These are phyloP conservation scores for Gomphus bonarii DNA, from an alignment of 1,284 basidiomycete species.

Conservation along the genomic window DNA sequence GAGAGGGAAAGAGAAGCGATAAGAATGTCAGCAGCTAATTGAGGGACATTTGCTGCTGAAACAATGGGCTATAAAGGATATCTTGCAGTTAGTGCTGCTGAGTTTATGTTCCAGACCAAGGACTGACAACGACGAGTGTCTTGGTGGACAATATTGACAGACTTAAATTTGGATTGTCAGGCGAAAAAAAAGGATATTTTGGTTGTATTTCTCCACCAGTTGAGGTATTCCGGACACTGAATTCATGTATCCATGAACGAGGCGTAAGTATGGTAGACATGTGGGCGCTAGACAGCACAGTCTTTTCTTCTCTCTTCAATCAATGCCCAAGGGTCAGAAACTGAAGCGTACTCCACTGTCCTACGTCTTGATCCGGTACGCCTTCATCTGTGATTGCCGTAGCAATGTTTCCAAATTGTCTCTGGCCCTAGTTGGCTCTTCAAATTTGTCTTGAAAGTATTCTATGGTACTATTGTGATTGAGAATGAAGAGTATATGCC, in stretches of 20 bases:
- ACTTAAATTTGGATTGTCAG: not conserved
- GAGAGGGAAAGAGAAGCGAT: conserved; percentile 52
- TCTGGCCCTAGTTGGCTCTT: conserved; percentile 40
- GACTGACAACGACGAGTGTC: conserved; percentile 4
- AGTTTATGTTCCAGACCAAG: not conserved
- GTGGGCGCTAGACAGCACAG: not conserved
- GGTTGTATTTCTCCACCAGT: not conserved
- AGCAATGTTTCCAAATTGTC: not conserved
- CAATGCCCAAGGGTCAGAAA: not conserved
- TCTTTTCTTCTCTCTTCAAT: no score
- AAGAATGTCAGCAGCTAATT: conserved; percentile 65
- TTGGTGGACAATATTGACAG: not conserved
- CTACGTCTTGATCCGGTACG: conserved; percentile 9
- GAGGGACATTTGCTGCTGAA: conserved; percentile 69
- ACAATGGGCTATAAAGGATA: conserved; percentile 52
- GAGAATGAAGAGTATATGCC: conserved; percentile 68
- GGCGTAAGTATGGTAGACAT: not conserved
- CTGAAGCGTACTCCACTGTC: not conserved
- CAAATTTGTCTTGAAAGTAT: conserved; percentile 74
- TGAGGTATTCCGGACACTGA: not conserved
- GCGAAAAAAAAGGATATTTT: not conserved
- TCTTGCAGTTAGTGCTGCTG: not conserved
- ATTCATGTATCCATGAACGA: conserved; percentile 1
- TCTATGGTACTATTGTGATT: conserved; percentile 81
- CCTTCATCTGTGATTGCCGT: not conserved